Evolutionary conservation across 148 eudicot species (phyloP), one percentile per base, ranked within the genome.

Genomic region (Gaultheria prostrata): DNA sequence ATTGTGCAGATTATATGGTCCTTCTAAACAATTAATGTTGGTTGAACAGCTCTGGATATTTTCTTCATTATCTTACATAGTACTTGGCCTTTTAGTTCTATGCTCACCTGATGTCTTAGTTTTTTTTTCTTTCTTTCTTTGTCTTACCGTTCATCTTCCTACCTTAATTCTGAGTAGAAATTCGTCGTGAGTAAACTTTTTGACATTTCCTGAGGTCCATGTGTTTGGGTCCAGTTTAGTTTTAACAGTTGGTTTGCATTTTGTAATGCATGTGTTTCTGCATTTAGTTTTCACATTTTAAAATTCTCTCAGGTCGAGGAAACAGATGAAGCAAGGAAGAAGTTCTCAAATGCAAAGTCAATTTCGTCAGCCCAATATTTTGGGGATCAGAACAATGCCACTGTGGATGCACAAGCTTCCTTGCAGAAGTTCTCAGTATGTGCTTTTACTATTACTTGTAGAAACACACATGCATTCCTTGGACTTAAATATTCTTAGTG

Each of bases 251-350:
- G 28, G 59, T 65, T 78, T 49, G 71, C n/a, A 7, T 39, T 39
- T 39, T 39, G 43, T 54, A 49, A 65, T 71, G 26, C 13, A 13
- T 56, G 26, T 72, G 70, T 48, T 13, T 84, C 80, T 48, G 63
- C 82, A 73, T 56, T 77, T 59, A 21, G 32, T 83, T 2, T 30
- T 51, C 69, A 12, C 24, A 71, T 82, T 8, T 14, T 69, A 74
- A 61, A 50, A 49, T 80, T 77, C n/a, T 56, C 30, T 77, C 91
- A 93, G 99, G 80, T 88, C 77, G 92, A 93, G 90, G 99, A 96
- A 89, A 93, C 95, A 61, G 99, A 96, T 82, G 99, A 96, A 84
- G 99, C 99, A 20, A 92, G 99, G 88, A 94, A 94, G 88, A 96
- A 96, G 87, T 96, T 96, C 88, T 89, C 98, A 21, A 94, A 96